Percentiles rank a stretch among this genome's conserved stretches.
Evolutionary conservation across 2,329 filamentous ascomycete genomes (phyloP).

Genomic region (Fusarium duplospermum): DNA sequence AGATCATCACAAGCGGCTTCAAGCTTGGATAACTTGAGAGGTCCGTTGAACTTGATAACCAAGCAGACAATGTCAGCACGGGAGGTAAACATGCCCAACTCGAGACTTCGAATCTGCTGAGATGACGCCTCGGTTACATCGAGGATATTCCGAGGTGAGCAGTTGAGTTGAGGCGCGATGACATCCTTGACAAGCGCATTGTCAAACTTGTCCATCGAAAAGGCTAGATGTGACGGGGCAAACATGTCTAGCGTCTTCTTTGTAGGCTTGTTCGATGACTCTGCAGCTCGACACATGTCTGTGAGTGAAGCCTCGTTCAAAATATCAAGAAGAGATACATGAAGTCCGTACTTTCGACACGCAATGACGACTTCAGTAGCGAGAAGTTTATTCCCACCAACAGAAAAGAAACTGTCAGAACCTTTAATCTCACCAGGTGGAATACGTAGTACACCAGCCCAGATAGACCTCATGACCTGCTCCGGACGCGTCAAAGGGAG

Average conservation of each 20-base stretch:
- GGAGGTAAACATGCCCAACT: constrained; percentile 58
- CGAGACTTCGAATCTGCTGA: constrained; percentile 60
- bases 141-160: constrained; percentile 56
- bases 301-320: constrained; percentile 56
- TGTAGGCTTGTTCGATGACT: constrained; percentile 27
- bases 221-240: not conserved
- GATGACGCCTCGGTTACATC: constrained; percentile 62
- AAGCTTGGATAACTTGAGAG: constrained; percentile 55
- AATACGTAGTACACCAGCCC: constrained; percentile 57
- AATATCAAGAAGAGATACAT: constrained; percentile 56
- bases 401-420: constrained; percentile 57
- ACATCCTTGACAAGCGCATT: constrained; percentile 54
- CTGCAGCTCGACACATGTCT: constrained; percentile 56
- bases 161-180: constrained; percentile 57
- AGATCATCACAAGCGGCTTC: constrained; percentile 60
- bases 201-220: constrained; percentile 33
- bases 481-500: constrained; percentile 61
- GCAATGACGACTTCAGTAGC: constrained; percentile 57
- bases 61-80: constrained; percentile 61
- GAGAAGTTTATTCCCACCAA: constrained; percentile 60
- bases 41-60: constrained; percentile 60
- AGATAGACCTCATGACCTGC: constrained; percentile 60
- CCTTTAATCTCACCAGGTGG: constrained; percentile 55
- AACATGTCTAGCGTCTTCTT: constrained; percentile 1
- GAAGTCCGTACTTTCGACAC: constrained; percentile 57